phyloP scores from a whole-genome alignment of 2,329 filamentous ascomycete species.

The Fusarium graminum region DNA sequence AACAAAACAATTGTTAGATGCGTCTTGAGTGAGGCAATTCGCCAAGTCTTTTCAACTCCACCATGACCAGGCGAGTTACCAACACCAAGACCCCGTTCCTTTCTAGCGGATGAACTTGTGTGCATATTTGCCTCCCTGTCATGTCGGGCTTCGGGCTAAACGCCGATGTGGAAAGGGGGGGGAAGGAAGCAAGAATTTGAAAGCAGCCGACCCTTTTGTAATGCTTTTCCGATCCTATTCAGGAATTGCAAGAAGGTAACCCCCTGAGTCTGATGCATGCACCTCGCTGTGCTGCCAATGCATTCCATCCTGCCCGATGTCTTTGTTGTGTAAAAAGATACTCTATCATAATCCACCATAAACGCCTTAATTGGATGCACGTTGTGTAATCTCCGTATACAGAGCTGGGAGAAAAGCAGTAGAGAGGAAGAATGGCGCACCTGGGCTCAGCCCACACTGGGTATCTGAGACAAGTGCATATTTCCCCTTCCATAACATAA shows the following conservation, averaged over 20 bases:
- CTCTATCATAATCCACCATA: slow-evolving; percentile 52
- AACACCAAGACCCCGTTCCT: slow-evolving; percentile 29
- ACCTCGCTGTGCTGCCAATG: slow-evolving; percentile 43
- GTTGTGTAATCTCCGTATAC: slow-evolving; percentile 33
- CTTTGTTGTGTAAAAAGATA: slow-evolving; percentile 42
- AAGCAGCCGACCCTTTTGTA: slow-evolving; percentile 26
- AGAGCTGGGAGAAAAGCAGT: slow-evolving; percentile 31
- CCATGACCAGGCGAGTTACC: slow-evolving; percentile 36
- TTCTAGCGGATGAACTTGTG: slow-evolving; percentile 32
- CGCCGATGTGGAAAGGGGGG: slow-evolving; percentile 6
- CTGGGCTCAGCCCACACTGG: slow-evolving; percentile 5
- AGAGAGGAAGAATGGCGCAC: slow-evolving; percentile 21
- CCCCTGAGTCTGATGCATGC: slow-evolving; percentile 38
- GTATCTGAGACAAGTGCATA: slow-evolving; percentile 15
- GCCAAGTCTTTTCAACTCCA: slow-evolving; percentile 41
- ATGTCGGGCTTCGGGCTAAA: slow-evolving; percentile 22
- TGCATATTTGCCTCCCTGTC: slow-evolving; percentile 31
- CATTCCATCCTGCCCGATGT: slow-evolving; percentile 41
- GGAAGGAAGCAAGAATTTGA: slow-evolving; percentile 33
- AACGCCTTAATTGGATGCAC: slow-evolving; percentile 52
- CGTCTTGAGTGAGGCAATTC: slow-evolving; percentile 36
- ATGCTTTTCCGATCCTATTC: slow-evolving; percentile 32
- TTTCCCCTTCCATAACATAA: slow-evolving; percentile 32
- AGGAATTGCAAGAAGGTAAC: slow-evolving; percentile 28
- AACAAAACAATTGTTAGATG: slow-evolving; percentile 33